Base-by-base conservation (phyloP, 306 rosid genomes). In the Prunus mume region DNA sequence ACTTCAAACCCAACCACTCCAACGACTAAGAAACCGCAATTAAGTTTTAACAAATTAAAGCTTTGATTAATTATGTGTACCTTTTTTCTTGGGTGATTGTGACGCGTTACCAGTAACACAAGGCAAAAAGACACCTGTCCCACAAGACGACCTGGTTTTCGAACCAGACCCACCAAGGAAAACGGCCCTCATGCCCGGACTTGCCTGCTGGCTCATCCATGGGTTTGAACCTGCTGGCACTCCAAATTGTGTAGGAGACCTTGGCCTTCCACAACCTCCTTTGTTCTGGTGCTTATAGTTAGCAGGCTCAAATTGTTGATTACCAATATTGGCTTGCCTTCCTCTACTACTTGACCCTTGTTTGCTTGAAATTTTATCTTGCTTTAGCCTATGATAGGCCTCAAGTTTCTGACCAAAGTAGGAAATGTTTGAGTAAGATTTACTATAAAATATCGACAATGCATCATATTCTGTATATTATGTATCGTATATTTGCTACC, bases 71-170 rank as follows among this genome's bases (percentile, higher is more conserved):
- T 15, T 68, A 12, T 28, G n/a, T 9, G n/a, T 69, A 85, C 91
- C 88, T 77, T 68, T 79, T 67, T 83, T 85, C 30, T 72, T 50
- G 56, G 83, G 79, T 52, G 84, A 74, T 41, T 72, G 65, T 14
- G 81, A 78, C 13, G 85, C 54, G 68, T 55, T 51, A 32, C 85
- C 71, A 71, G 78, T 54, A 70, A 72, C 72, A 11, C 84, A 80
- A 13, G 87, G 91, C 81, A 94, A 78, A 89, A 92, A 94, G 2
- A 94, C 96, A 20, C 98, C 98, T 0, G 98, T 94, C 18, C 98
- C 98, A 52, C 81, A 56, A 0, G 88, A 85, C 12, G 69, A 22
- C 8, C 86, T 79, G 12, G 30, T 70, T 73, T 73, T 80, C 0
- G 88, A 73, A 50, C 80, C 82, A 49, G 85, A 58, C 46, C 86